Evolutionary conservation across 306 rosid species (phyloP), one percentile per base, ranked within the genome.

Genomic region (Cotoneaster glaucophyllus): DNA sequence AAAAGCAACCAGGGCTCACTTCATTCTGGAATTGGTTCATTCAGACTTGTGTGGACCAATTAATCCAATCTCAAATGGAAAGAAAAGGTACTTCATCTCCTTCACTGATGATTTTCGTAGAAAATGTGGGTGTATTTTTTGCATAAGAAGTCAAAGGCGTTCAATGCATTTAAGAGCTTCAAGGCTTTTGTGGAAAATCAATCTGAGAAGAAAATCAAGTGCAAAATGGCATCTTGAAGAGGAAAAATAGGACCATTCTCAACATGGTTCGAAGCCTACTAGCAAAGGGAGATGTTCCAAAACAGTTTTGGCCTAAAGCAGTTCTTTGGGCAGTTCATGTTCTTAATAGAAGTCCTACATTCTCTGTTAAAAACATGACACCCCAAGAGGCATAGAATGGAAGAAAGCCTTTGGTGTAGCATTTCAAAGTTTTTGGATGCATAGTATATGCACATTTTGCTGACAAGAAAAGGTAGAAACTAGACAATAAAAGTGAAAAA

Each of bases 361-460:
- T 53, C 6, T 53, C 58, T 19, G 58, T 53, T 18, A 53, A 53
- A 21, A 53, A 6, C 22, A 53, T 5, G 58, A 53, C 58, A 5
- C 58, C 58, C 8, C 4, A 53, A 19, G 11, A 53, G 0, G 24
- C 58, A 18, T 53, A 24, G 58, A 53, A 21, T 17, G 22, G 58
- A 3, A 53, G 22, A 21, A 53, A 53, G 24, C 61, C 25, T 0
- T 0, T 0, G 0, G 0, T 21, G 4, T 11, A 54, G 1, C 61
- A 54, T 10, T 54, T 54, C 24, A 7, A 18, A 4, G 24, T 54
- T 4, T 54, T 21, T 18, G 13, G 25, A 11, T 54, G 61, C 61
- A 54, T 21, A 6, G 2, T 25, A 2, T 54, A 21, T 54, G 61
- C 61, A 54, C 12, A 21, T n/a, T 1, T 54, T 9, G 25, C 2